phyloP scores from a whole-genome alignment of 306 rosid genomes.

The Ceratonia siliqua region DNA sequence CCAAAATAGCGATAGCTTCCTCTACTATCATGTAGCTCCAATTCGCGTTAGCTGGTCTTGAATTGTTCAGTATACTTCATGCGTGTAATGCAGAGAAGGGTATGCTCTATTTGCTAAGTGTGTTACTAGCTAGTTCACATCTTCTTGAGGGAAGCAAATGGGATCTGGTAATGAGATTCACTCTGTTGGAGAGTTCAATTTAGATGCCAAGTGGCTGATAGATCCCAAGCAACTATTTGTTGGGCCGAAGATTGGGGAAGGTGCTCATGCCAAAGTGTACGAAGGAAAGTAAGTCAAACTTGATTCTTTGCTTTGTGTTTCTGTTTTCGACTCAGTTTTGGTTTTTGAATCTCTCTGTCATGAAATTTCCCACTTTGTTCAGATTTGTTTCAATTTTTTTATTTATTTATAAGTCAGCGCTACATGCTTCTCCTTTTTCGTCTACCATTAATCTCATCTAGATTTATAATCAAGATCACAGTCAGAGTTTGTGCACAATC shows the following conservation, averaged over 20 bases:
- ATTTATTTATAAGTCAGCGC: neutral
- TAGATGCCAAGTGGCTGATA: conserved; percentile 79
- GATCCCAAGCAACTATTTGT: conserved; percentile 90
- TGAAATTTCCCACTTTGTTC: neutral
- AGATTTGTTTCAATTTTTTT: conserved; percentile 7
- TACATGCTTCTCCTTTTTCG: conserved; percentile 16
- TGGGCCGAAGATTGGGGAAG: conserved; percentile 95
- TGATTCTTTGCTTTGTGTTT: neutral
- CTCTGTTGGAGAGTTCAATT: conserved; percentile 64
- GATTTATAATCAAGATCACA: conserved; percentile 16
- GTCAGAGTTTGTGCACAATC: neutral
- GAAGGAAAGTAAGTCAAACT: conserved; percentile 95
- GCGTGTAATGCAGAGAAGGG: conserved; percentile 33
- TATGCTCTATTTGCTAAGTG: conserved; percentile 34
- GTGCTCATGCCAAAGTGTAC: conserved; percentile 92
- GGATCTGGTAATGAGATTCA: conserved; percentile 93
- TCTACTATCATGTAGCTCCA: conserved; percentile 20
- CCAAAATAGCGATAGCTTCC: neutral
- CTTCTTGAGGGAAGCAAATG: conserved; percentile 49
- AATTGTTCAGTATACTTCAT: conserved; percentile 17
- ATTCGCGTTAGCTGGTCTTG: conserved; percentile 15
- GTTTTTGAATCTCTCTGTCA: conserved; percentile 18
- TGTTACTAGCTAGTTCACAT: conserved; percentile 27
- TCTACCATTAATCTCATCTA: neutral
- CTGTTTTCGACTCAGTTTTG: conserved; percentile 29